Base-by-base conservation (phyloP, 768 basidiomycete species). In the Pulveroboletus ravenelii region DNA sequence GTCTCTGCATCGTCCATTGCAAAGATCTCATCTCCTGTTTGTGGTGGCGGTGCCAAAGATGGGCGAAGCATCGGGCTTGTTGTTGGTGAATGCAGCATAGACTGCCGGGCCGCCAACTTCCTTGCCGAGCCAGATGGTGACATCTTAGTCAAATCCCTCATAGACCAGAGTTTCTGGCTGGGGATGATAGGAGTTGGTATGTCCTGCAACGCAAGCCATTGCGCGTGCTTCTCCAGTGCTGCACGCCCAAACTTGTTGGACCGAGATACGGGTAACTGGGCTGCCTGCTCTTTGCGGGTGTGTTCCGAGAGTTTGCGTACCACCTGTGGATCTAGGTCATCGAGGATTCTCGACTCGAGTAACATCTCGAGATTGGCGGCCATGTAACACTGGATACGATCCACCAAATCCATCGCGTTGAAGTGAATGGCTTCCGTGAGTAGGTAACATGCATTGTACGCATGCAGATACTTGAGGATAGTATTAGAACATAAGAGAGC, bases 351-450 rank as follows among this genome's bases (percentile, higher is more conserved):
- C 31, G 74, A 75, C 62, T 97, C 93, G 17, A 99, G 78, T 44
- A 96, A 76, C 1, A 84, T 82, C 66, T 99, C 96, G 73, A 95
- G 74, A 62, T 92, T 94, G 50, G 81, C 79, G 2, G 80, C 71
- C 60, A 96, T 85, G 67, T 92, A 97, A 23, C 74, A 79, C 66
- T 92, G 81, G 32, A 97, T 70, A 50, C 84, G 78, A 30, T 80
- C 76, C 18, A 82, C 76, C 38, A 99, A 80, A 2, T 80, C 77
- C 13, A 66, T 60, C 8, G 87, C 89, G 56, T 89, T 80, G 69
- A 83, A 88, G 63, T 88, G 80, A 1, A 83, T 78, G 1, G 94
- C 93, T 38, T 95, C 92, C 29, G 81, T 71, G 27, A 96, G 82
- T 36, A 97, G 72, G 54, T 84, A 82, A 52, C 84, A 85, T 1